Evolutionary conservation across 2,329 filamentous ascomycete genomes (phyloP).

Genomic region (Neopestalotiopsis sp.): DNA sequence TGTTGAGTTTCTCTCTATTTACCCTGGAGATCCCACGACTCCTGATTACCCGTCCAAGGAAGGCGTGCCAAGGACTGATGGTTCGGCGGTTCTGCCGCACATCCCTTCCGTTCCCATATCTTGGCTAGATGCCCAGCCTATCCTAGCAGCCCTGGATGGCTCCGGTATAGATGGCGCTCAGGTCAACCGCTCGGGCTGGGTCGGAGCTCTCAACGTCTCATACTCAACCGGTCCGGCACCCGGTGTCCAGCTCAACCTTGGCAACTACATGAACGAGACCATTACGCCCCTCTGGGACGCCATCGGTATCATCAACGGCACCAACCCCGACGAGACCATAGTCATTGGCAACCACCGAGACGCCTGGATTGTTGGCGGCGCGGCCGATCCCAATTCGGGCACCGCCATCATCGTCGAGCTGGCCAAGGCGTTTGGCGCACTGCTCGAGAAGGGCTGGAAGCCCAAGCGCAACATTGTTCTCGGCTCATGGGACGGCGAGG

Average conservation of each 20-base stretch:
- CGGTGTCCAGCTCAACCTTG: conserved; percentile 65
- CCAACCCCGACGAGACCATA: conserved; percentile 75
- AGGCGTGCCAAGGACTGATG: conserved; percentile 69
- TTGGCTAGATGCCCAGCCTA: conserved; percentile 75
- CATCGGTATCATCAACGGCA: conserved; percentile 82
- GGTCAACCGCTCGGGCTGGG: conserved; percentile 66
- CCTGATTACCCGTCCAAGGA: conserved; percentile 82
- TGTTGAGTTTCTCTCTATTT: conserved; percentile 70
- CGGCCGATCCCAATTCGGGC: conserved; percentile 83
- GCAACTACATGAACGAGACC: conserved; percentile 73
- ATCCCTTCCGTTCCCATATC: conserved; percentile 87
- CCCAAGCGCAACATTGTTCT: conserved; percentile 81
- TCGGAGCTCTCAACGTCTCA: conserved; percentile 53
- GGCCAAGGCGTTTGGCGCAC: conserved; percentile 72
- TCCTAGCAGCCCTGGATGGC: conserved; percentile 80
- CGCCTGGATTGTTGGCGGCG: conserved; percentile 84
- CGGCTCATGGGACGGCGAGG: conserved; percentile 74
- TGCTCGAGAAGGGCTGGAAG: conserved; percentile 77
- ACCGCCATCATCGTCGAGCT: conserved; percentile 80
- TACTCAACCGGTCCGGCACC: conserved; percentile 55
- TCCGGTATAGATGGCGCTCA: conserved; percentile 72
- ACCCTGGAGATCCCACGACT: conserved; percentile 74
- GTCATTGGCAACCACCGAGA: conserved; percentile 84
- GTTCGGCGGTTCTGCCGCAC: conserved; percentile 66
- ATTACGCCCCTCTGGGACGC: conserved; percentile 78